These are phyloP conservation scores for Phytophthora tubulina DNA, from an alignment of 352 stramenopile genomes.

Conservation along the genomic window DNA sequence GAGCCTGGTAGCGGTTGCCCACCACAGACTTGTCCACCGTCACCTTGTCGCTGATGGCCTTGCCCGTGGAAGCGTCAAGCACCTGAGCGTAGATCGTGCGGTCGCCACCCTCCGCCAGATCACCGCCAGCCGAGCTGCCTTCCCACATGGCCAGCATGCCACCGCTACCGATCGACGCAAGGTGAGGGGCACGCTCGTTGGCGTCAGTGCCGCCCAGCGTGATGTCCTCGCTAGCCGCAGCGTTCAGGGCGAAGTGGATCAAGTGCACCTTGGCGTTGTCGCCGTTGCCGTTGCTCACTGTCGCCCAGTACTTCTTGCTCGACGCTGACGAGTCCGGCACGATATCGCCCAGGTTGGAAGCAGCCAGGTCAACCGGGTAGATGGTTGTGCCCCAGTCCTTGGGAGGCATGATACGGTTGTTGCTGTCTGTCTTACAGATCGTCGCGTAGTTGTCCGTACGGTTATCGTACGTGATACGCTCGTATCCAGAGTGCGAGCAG, in stretches of 20 bases:
- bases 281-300: constrained; percentile 61
- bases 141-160: constrained; percentile 64
- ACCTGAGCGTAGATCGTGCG: constrained; percentile 68
- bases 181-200: constrained; percentile 64
- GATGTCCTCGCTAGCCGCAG: constrained; percentile 57
- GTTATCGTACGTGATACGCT: constrained; percentile 64
- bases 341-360: constrained; percentile 63
- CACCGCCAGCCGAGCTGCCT: constrained; percentile 47
- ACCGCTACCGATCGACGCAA: constrained; percentile 50
- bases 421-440: constrained; percentile 78
- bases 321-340: constrained; percentile 41
- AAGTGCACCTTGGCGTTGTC: constrained; percentile 64
- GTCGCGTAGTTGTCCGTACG: constrained; percentile 52
- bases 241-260: constrained; percentile 65
- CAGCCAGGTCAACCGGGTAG: constrained; percentile 61
- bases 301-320: constrained; percentile 66
- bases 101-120: constrained; percentile 38
- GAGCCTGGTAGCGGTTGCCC: constrained; percentile 73
- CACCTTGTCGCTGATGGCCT: constrained; percentile 54
- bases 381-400: constrained; percentile 62
- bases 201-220: constrained; percentile 53
- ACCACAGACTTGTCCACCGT: constrained; percentile 53
- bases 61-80: constrained; percentile 48
- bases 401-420: constrained; percentile 75
- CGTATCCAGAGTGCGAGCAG: constrained; percentile 69